Base-by-base conservation (phyloP, 2,329 filamentous ascomycete genomes). In the Lomentospora prolificans region DNA sequence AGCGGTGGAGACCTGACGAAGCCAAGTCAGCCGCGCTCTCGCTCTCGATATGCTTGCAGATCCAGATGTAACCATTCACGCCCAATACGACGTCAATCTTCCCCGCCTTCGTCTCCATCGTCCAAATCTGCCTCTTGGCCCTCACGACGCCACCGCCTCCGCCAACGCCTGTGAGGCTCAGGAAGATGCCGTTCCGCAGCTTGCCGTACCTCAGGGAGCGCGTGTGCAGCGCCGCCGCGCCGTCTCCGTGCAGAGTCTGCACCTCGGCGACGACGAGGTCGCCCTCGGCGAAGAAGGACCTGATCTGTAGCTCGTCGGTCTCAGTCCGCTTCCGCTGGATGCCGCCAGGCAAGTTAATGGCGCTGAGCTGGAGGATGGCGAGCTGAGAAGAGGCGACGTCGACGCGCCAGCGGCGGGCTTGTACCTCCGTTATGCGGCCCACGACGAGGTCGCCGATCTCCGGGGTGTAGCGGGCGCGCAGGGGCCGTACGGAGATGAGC, bases 1-100 rank as follows among this genome's bases (percentile, higher is more conserved):
- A 80, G 61, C 88, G 81, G 55, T 90, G 95, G 64, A 96, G 89
- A 74, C 79, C 61, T 6, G 65, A 66, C 12, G 71, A 72, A n/a
- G 70, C 68, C n/a, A 74, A 72, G 46, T 78, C 72, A 39, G 70
- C 66, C 41, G 70, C 67, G 4, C 71, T 70, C n/a, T 78, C 77
- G 33, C 78, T 79, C 61, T 88, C 84, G 6, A 87, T 74, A 64
- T 95, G 90, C 73, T 89, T 91, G 70, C 86, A 85, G 65, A 97
- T 91, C 87, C 90, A 99, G 57, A 97, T 90, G 67, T 95, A 97
- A 1, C 94, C 94, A 65, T 99, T 99, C 39, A 99, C 94, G 2
- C 94, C 94, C 1, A 99, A 76, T 54, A 96, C 80, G 6, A 97
- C 83, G 66, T 96, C 89, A 27, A 99, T 81, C 60, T 84, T 85